Evolutionary conservation across 305 asterid genomes (phyloP), one percentile per base, ranked within the genome.

Genomic region (Stenogyne calaminthoides): DNA sequence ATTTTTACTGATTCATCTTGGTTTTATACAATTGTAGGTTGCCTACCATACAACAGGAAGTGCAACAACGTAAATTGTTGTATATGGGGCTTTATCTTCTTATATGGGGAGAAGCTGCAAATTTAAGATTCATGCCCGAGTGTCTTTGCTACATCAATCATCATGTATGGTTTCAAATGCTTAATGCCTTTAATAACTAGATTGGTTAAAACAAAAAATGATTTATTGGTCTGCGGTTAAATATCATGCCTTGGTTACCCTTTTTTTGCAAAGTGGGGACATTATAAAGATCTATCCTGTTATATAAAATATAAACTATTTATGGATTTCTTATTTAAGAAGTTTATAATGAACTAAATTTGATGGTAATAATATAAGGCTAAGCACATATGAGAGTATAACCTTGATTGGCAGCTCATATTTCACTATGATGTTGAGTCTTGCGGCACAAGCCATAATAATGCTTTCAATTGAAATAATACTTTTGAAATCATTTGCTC

Each of bases 91-190:
- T 94, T 62, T 91, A 84, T 86, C 99, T 91, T 78, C 96, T 94
- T 72, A 94, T 94, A 79, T 94, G 97, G 99, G 99, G 99, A 16
- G 99, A 94, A 81, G 98, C 99, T 77, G 96, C 99, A 67, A 94
- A 94, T 80, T 86, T 94, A 67, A 87, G 99, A 85, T 94, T 94
- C 89, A 92, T 94, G 99, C 99, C 99, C 22, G 99, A 94, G 81
- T 94, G 99, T 82, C 93, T 94, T 60, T 94, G 98, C 92, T 94
- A 92, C 83, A 90, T 95, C 66, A 92, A 92, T 82, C 98, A 95
- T 85, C 97, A 95, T 47, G 98, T 95, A 89, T 76, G 88, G 74
- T 77, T 69, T 56, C 71, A 20, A 44, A 66, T 20, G 15, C 69
- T 27, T 69, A 40, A 34, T 47, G 37, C 32, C 9, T 49, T 44